A percentile compares a stretch with the other conserved stretches of the same genome.
phyloP scores from a whole-genome alignment of 805 yeast genomes.

The Kluyveromyces siamensis region DNA sequence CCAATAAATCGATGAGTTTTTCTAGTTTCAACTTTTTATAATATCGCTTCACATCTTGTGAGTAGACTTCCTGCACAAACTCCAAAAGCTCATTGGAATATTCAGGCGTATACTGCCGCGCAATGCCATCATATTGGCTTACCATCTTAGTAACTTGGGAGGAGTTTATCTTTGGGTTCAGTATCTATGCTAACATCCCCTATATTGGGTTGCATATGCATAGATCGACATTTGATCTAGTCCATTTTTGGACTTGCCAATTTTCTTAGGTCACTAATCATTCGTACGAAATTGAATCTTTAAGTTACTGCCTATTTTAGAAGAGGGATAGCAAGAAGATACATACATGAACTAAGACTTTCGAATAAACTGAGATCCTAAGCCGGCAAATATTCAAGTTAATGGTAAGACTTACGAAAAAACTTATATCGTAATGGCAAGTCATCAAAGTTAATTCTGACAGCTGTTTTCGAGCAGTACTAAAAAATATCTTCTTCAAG shows the following conservation, averaged over 20 bases:
- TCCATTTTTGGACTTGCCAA: background rate
- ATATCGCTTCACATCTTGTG: conserved; percentile 26
- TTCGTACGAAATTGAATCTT: background rate
- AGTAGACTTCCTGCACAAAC: conserved; percentile 24
- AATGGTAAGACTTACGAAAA: too few relatives aligned
- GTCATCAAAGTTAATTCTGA: too few relatives aligned
- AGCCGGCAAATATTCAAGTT: too few relatives aligned
- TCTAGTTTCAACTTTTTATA: conserved; percentile 27
- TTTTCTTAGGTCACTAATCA: background rate
- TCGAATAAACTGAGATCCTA: too few relatives aligned
- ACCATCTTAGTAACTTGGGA: background rate
- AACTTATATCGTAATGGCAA: too few relatives aligned
- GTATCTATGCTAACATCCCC: background rate
- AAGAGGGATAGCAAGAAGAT: background rate
- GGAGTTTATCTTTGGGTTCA: background rate
- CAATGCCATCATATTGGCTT: background rate
- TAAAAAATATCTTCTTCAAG: too few relatives aligned
- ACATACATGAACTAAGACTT: too few relatives aligned
- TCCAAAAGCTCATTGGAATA: conserved; percentile 30
- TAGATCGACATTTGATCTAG: background rate
- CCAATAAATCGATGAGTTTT: conserved; percentile 31
- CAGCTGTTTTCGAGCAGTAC: too few relatives aligned
- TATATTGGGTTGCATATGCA: background rate
- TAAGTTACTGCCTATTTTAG: background rate
- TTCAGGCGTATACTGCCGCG: conserved; percentile 29